Percentiles rank a stretch among this genome's conserved stretches.
phyloP scores from a whole-genome alignment of 352 stramenopile genomes.

The Globisporangium ultimum region DNA sequence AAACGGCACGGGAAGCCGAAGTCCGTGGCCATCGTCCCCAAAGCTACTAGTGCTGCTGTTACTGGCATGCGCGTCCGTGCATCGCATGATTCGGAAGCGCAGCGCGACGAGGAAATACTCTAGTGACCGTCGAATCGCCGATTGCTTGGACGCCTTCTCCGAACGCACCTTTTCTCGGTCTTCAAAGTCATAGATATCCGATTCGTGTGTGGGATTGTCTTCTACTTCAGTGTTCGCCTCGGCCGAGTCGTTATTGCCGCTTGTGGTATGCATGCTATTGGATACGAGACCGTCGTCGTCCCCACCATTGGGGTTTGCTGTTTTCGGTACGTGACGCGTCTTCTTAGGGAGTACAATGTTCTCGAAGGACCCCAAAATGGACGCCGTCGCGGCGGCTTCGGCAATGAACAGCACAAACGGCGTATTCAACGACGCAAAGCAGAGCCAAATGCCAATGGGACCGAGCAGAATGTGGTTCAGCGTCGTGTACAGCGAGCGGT shows the following conservation, averaged over 20 bases:
- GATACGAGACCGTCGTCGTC: background rate
- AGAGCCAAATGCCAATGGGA: slow-evolving; percentile 79
- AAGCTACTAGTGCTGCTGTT: background rate
- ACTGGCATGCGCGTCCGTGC: slow-evolving; percentile 45
- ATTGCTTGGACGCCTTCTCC: slow-evolving; percentile 60
- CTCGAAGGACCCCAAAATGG: slow-evolving; percentile 77
- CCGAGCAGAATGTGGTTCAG: slow-evolving; percentile 69
- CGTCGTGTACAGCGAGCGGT: slow-evolving; percentile 63
- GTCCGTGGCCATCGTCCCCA: slow-evolving; percentile 9
- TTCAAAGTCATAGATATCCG: slow-evolving; percentile 80
- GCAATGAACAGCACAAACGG: slow-evolving; percentile 76
- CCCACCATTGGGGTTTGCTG: background rate
- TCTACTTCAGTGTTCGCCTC: background rate
- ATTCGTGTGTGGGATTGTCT: slow-evolving; percentile 24
- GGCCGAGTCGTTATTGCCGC: background rate
- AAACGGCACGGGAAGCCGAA: slow-evolving; percentile 57
- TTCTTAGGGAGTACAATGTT: slow-evolving; percentile 40
- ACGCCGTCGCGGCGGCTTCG: slow-evolving; percentile 65
- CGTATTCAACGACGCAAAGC: slow-evolving; percentile 82
- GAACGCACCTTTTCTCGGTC: slow-evolving; percentile 78
- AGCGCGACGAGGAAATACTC: slow-evolving; percentile 75
- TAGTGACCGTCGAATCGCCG: slow-evolving; percentile 58
- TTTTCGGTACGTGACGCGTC: slow-evolving; percentile 3
- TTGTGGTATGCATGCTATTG: slow-evolving; percentile 4
- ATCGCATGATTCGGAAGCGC: slow-evolving; percentile 58